Evolutionary conservation across 371 early-diverging fungal species (phyloP).

Genomic region (Capillidium rhysosporum): DNA sequence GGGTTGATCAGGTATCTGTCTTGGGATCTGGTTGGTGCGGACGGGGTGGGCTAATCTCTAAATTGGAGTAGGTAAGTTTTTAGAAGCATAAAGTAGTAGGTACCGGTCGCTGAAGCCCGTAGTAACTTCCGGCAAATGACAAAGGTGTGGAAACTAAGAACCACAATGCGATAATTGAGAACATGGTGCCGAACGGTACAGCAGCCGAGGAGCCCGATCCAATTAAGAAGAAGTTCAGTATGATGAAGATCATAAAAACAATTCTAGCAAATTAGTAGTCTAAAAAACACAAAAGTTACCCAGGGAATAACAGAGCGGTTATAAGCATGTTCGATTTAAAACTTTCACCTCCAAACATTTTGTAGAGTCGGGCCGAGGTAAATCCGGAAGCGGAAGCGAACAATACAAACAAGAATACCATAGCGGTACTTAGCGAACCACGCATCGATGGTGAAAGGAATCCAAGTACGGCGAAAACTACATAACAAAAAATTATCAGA

Average conservation of each 20-base stretch:
- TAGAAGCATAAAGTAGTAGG: background rate
- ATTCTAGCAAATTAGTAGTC: conserved; percentile 14
- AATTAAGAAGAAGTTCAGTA: conserved; percentile 81
- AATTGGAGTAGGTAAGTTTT: background rate
- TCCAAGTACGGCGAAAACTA: conserved; percentile 85
- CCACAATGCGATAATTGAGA: conserved; percentile 73
- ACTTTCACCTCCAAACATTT: conserved; percentile 79
- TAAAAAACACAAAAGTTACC: conserved; percentile 19
- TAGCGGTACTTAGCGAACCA: conserved; percentile 75
- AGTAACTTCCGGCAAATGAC: conserved; percentile 75
- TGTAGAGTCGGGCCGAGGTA: conserved; percentile 73
- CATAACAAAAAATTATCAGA: background rate
- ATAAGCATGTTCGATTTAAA: conserved; percentile 65
- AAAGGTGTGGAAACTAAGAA: conserved; percentile 72
- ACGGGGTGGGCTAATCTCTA: conserved; percentile 61
- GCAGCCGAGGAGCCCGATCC: conserved; percentile 75
- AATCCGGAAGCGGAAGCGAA: conserved; percentile 77
- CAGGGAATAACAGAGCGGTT: conserved; percentile 71
- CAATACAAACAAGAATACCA: conserved; percentile 73
- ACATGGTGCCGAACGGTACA: conserved; percentile 77
- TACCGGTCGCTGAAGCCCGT: conserved; percentile 69
- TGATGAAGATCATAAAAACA: conserved; percentile 42
- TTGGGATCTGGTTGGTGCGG: conserved; percentile 82
- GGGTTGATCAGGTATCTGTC: conserved; percentile 75
- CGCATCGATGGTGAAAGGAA: conserved; percentile 90